These are phyloP conservation scores for Macrotyloma uniflorum DNA, from an alignment of 306 rosid species.

Conservation along the genomic window DNA sequence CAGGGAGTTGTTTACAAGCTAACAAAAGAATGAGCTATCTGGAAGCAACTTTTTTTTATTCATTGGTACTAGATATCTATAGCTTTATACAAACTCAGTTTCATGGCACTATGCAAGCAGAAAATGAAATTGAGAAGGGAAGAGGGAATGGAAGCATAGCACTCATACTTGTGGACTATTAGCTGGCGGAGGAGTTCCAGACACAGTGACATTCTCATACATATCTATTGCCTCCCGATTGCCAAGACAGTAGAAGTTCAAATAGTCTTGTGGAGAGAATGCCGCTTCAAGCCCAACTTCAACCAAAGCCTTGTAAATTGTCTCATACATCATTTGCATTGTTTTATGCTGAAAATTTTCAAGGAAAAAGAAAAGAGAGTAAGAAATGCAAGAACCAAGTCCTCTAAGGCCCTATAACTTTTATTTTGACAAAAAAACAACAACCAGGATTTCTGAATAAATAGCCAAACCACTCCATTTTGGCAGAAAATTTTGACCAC, in stretches of 20 bases:
- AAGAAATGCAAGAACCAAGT: constrained; percentile 24
- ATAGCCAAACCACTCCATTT: background rate
- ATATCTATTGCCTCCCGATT: constrained; percentile 76
- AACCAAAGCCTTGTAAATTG: constrained; percentile 78
- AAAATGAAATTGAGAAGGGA: constrained; percentile 22
- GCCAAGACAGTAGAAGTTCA: constrained; percentile 97
- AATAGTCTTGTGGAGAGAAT: constrained; percentile 85
- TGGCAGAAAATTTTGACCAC: background rate
- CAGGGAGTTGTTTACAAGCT: background rate
- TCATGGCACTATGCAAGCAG: background rate
- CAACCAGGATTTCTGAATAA: background rate
- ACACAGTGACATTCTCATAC: constrained; percentile 33
- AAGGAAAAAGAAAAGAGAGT: background rate
- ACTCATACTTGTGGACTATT: constrained; percentile 79
- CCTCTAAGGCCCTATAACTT: background rate
- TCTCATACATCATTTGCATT: constrained; percentile 99
- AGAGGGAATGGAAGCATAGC: constrained; percentile 1
- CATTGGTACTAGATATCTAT: background rate
- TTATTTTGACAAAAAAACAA: background rate
- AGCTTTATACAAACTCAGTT: constrained; percentile 15
- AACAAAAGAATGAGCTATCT: background rate
- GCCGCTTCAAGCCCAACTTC: constrained; percentile 87
- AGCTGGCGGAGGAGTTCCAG: constrained; percentile 69
- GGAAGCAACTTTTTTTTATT: background rate
- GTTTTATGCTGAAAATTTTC: constrained; percentile 71